Evolutionary conservation across 768 basidiomycete genomes (phyloP).

Genomic region (Tulasnella sp.): DNA sequence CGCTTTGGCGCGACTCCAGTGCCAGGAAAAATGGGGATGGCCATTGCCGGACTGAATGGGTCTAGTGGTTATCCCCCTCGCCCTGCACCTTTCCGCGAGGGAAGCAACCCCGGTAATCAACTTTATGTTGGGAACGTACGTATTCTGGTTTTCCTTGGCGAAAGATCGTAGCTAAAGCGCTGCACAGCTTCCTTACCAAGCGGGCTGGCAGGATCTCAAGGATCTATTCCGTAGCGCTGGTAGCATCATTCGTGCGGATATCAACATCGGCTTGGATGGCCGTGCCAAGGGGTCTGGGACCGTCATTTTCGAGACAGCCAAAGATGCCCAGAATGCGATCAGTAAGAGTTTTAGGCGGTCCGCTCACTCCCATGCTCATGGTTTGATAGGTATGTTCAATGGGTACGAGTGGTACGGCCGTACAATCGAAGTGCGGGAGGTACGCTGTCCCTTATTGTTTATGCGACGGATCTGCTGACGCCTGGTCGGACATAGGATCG

Average conservation of each 20-base stretch:
- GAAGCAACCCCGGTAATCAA: constrained; percentile 68
- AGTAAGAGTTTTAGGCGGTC: background rate
- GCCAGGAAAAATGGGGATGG: constrained; percentile 91
- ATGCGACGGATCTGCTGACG: background rate
- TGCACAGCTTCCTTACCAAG: constrained; percentile 26
- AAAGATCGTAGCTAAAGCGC: background rate
- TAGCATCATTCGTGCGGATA: constrained; percentile 79
- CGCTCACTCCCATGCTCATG: background rate
- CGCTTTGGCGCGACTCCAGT: constrained; percentile 93
- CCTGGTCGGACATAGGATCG: constrained; percentile 45
- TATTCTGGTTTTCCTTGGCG: background rate
- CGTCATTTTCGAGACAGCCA: constrained; percentile 56
- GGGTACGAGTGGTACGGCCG: constrained; percentile 97
- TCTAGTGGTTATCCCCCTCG: constrained; percentile 52
- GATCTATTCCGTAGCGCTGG: constrained; percentile 89
- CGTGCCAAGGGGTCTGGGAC: constrained; percentile 89
- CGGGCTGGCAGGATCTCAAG: constrained; percentile 89
- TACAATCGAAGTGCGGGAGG: constrained; percentile 90
- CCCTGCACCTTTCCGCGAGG: constrained; percentile 49
- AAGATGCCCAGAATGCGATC: constrained; percentile 58
- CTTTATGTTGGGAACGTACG: constrained; percentile 81
- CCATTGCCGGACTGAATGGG: constrained; percentile 68
- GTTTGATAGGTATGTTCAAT: constrained; percentile 72
- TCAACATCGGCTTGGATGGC: constrained; percentile 76
- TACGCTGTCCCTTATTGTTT: constrained; percentile 26